Base-by-base conservation (phyloP, 2,329 filamentous ascomycete species). In the Tympanopsis confertula region DNA sequence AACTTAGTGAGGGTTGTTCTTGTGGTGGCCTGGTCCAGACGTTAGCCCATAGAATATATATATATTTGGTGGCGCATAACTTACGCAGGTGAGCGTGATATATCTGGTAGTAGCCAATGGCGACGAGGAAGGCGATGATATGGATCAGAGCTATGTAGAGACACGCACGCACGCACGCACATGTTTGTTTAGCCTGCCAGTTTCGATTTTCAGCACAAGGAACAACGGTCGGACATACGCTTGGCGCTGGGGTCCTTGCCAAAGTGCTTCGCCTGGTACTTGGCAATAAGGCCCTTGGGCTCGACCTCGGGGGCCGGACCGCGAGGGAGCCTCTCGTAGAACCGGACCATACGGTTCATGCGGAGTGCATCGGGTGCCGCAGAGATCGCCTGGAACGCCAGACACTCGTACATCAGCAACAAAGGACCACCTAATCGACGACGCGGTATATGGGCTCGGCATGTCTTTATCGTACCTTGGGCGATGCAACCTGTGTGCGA, bases 11-110 rank as follows among this genome's bases (percentile, higher is more conserved):
- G 86, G 85, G 66, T 98, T 93, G 82, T 98, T 96, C 85, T 98
- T 98, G 84, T 96, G 89, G 78, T 98, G 89, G 55, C 91, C 91
- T 98, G 51, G 35, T 44, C 35, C 42, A 33, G 38, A 20, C 46
- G 46, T 57, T 46, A 53, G 44, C 39, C 33, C 20, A 19, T 19
- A 13, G 26, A 20, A 14, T 30, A 28, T 13, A 20, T 14, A 35
- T 35, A 20, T 14, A 3, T 30, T 28, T n/a, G 19, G 28, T 29
- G 29, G 33, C 14, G 10, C 15, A 37, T 40, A 39, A 78, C 86
- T 66, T 80, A 98, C 91, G 86, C 57, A 98, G 76, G 69, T 98
- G 93, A 85, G 94, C 96, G 78, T 98, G 96, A 80, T 98, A 98
- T 71, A 94, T 88, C 70, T 96, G 87, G 53, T 83, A 84, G 66